phyloP scores from a whole-genome alignment of 2,329 filamentous ascomycete genomes.

The Allantophomopsis cytisporea region DNA sequence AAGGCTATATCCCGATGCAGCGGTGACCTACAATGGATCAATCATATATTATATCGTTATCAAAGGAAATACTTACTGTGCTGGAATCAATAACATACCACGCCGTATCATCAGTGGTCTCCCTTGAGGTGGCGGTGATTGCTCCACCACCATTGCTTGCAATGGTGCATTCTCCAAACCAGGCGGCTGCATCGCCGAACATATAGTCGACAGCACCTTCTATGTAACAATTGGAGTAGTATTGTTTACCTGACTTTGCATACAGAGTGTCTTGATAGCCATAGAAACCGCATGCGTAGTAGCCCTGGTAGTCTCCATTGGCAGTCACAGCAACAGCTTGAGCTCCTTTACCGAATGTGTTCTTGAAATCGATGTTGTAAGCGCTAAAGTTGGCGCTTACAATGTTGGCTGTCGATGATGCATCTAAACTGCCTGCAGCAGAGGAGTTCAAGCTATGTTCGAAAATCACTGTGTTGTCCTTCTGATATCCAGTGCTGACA shows the following conservation, averaged over 20 bases:
- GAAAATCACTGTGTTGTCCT: slow-evolving; percentile 6
- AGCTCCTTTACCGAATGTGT: slow-evolving; percentile 28
- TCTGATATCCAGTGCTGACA: slow-evolving; percentile 4
- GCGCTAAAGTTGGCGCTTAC: slow-evolving; percentile 32
- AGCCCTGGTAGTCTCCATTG: slow-evolving; percentile 30
- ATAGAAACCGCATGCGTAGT: slow-evolving; percentile 36
- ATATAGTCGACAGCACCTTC: slow-evolving; percentile 42
- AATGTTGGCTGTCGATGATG: slow-evolving; percentile 30
- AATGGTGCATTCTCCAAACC: slow-evolving; percentile 30
- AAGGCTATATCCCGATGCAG: slow-evolving; percentile 4
- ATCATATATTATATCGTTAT: no score
- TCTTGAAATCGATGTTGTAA: slow-evolving; percentile 42
- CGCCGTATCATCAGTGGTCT: slow-evolving; percentile 18
- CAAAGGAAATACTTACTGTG: slow-evolving; percentile 20
- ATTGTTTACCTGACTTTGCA: slow-evolving; percentile 31
- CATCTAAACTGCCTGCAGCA: slow-evolving; percentile 12
- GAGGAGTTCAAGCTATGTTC: slow-evolving; percentile 2
- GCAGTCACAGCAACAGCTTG: slow-evolving; percentile 40
- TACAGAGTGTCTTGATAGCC: slow-evolving; percentile 41
- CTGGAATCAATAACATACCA: slow-evolving; percentile 40
- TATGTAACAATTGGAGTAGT: slow-evolving; percentile 40
- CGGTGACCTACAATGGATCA: neutral
- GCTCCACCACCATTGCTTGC: slow-evolving; percentile 20
- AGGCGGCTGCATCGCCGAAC: slow-evolving; percentile 37
- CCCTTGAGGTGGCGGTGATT: slow-evolving; percentile 28